Evolutionary conservation across 345 rosid species (phyloP).

Genomic region (Mercurialis annua): DNA sequence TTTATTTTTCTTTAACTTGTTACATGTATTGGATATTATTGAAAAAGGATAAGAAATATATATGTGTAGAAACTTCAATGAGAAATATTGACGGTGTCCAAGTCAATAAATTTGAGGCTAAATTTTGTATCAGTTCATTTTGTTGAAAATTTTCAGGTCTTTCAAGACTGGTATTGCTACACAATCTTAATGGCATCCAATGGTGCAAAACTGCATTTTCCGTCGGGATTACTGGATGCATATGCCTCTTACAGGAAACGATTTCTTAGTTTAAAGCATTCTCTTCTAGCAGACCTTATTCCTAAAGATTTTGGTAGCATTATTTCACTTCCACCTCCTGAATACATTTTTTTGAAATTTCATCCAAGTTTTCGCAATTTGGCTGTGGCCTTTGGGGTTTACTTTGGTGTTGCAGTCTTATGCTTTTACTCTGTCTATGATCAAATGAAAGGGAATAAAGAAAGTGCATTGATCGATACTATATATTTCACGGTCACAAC

Average conservation of each 20-base stretch:
- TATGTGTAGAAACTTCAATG: too few relatives aligned
- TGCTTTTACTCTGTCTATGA: conserved; percentile 46
- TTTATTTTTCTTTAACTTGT: too few relatives aligned
- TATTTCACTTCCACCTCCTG: conserved; percentile 19
- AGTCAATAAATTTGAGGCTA: too few relatives aligned
- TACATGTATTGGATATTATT: too few relatives aligned
- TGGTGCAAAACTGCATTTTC: conserved; percentile 42
- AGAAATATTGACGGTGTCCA: too few relatives aligned
- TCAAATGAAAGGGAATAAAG: conserved; percentile 62
- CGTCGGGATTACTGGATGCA: conserved; percentile 30
- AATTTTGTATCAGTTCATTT: too few relatives aligned
- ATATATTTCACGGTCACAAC: conserved; percentile 71
- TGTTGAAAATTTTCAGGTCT: conserved; percentile 19
- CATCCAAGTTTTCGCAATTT: conserved; percentile 43
- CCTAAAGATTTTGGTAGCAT: conserved; percentile 20
- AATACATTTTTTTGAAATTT: conserved; percentile 37
- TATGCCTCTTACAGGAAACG: conserved; percentile 35
- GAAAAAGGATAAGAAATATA: too few relatives aligned
- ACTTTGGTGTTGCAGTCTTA: conserved; percentile 50
- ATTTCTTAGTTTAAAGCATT: conserved; percentile 50
- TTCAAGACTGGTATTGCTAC: not conserved
- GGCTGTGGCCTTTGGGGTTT: conserved; percentile 38
- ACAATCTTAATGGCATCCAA: conserved; percentile 43
- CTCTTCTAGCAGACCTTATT: conserved; percentile 50
- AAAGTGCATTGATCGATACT: conserved; percentile 58